phyloP scores from a whole-genome alignment of 2,329 filamentous ascomycete genomes.

The Curvularia spicifera region DNA sequence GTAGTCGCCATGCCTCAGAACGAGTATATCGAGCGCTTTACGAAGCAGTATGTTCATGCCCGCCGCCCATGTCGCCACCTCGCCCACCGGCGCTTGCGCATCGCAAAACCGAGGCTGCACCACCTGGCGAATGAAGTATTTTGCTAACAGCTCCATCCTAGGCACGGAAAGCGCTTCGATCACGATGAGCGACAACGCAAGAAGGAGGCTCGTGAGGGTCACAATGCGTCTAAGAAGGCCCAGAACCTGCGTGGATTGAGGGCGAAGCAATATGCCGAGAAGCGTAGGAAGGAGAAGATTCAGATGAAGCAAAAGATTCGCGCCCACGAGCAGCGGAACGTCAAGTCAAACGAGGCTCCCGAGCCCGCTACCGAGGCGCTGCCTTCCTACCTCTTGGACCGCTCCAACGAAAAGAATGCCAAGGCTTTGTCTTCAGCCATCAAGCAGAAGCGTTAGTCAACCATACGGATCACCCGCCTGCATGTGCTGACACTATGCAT shows the following conservation, averaged over 20 bases:
- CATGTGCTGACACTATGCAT: background rate
- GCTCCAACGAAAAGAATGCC: slow-evolving; percentile 70
- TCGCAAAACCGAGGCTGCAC: slow-evolving; percentile 1
- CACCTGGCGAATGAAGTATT: slow-evolving; percentile 1
- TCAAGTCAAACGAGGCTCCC: slow-evolving; percentile 81
- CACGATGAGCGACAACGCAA: slow-evolving; percentile 91
- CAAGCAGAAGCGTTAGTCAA: slow-evolving; percentile 81
- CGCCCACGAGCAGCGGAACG: slow-evolving; percentile 92
- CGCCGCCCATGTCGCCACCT: slow-evolving; percentile 1
- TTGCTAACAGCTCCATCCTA: slow-evolving; percentile 31
- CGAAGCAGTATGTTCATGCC: slow-evolving; percentile 61
- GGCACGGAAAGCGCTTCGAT: slow-evolving; percentile 63
- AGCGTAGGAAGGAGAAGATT: slow-evolving; percentile 73
- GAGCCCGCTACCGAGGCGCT: slow-evolving; percentile 82
- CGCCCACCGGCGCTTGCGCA: slow-evolving; percentile 3
- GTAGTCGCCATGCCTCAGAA: slow-evolving; percentile 71
- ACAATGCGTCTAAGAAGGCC: slow-evolving; percentile 86
- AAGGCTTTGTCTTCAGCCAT: slow-evolving; percentile 83
- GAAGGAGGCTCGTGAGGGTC: slow-evolving; percentile 82
- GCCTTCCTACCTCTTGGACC: slow-evolving; percentile 91
- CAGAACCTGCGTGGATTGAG: slow-evolving; percentile 91
- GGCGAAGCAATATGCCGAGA: slow-evolving; percentile 92
- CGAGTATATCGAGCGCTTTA: slow-evolving; percentile 77
- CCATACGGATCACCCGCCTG: background rate
- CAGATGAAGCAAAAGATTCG: slow-evolving; percentile 65